Evolutionary conservation across 169 alveolate genomes (phyloP).

Genomic region (Plasmodium vinckei): DNA sequence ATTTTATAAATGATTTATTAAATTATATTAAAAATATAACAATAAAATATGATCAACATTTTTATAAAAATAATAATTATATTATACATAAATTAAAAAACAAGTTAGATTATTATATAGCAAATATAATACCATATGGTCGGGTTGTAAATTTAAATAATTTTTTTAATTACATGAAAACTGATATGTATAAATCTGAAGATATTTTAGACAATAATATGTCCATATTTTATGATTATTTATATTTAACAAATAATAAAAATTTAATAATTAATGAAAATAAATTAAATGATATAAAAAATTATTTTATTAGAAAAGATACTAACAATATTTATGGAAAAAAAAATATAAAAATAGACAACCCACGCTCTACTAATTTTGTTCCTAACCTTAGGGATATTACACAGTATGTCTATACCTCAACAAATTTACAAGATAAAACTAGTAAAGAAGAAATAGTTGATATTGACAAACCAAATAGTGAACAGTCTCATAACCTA

Average conservation of each 20-base stretch:
- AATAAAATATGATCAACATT: neutral
- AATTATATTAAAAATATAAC: constrained; percentile 5
- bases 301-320: neutral
- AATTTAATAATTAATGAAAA: constrained; percentile 3
- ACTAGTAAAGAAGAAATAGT: neutral
- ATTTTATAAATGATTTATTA: constrained; percentile 28
- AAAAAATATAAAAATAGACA: too few species aligned
- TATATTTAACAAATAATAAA: constrained; percentile 12
- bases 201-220: constrained; percentile 27
- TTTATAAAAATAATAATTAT: neutral
- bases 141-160: neutral
- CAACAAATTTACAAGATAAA: too few species aligned
- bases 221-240: constrained; percentile 31
- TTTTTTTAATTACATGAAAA: constrained; percentile 25
- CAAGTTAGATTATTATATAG: constrained; percentile 14
- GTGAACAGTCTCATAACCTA: neutral
- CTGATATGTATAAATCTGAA: constrained; percentile 41
- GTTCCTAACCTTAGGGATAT: too few species aligned
- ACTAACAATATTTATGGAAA: constrained; percentile 1
- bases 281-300: neutral
- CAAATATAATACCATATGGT: constrained; percentile 30
- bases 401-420: too few species aligned
- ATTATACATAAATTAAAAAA: constrained; percentile 16
- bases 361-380: too few species aligned
- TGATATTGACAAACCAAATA: neutral